These are phyloP conservation scores for Psilocybe sp. DNA, from an alignment of 768 basidiomycete species.

Conservation along the genomic window DNA sequence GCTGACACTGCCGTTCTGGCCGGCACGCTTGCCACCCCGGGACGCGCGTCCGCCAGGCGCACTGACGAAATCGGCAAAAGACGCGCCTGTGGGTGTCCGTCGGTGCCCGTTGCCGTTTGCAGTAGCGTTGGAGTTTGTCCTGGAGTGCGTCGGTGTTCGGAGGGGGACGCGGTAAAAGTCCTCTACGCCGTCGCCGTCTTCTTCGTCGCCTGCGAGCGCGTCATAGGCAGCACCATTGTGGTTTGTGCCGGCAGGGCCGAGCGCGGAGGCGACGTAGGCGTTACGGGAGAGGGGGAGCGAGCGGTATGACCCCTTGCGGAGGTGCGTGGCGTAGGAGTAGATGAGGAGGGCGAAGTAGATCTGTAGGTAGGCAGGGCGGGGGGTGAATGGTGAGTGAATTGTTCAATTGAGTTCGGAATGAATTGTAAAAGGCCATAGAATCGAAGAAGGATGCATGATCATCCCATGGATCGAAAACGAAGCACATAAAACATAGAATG, in stretches of 20 bases:
- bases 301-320: constrained; percentile 89
- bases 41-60: constrained; percentile 35
- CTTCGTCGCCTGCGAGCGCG: constrained; percentile 49
- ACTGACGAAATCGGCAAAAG: constrained; percentile 61
- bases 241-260: constrained; percentile 12
- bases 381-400: constrained; percentile 1
- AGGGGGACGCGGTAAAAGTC: constrained; percentile 69
- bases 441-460: no score
- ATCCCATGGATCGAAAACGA: no score
- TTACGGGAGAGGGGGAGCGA: constrained; percentile 63
- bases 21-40: no score
- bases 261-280: constrained; percentile 26
- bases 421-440: no score
- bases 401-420: no score
- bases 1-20: constrained; percentile 17
- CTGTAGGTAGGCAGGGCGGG: constrained; percentile 36
- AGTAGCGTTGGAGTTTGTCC: constrained; percentile 34
- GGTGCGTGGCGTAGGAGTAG: constrained; percentile 92
- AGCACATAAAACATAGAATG: no score
- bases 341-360: constrained; percentile 87
- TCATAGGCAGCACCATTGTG: constrained; percentile 32
- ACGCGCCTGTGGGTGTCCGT: no score
- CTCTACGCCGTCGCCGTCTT: constrained; percentile 63
- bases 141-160: constrained; percentile 36
- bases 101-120: no score